These are phyloP conservation scores for Pyrrhoderma noxium DNA, from an alignment of 1,284 basidiomycete species.

Conservation along the genomic window DNA sequence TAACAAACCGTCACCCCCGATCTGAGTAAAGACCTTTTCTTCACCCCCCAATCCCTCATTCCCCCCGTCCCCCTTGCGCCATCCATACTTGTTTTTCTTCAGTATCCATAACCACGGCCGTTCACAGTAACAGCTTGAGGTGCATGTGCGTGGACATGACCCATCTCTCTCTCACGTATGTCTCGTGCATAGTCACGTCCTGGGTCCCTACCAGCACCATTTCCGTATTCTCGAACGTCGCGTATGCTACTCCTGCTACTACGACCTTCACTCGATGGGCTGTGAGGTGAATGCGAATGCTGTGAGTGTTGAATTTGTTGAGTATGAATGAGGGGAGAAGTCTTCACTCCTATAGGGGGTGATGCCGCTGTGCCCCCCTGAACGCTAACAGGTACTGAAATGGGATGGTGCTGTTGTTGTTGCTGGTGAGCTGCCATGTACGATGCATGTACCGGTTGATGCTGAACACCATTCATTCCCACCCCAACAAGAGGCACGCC, in stretches of 20 bases:
- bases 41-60: not conserved
- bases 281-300: conserved; percentile 3
- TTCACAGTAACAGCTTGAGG: conserved; percentile 14
- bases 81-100: no score
- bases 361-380: conserved; percentile 5
- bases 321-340: conserved; percentile 4
- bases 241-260: conserved; percentile 15
- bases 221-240: conserved; percentile 7
- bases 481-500: conserved; percentile 2
- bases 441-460: conserved; percentile 4
- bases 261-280: conserved; percentile 15
- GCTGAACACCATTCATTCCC: conserved; percentile 11
- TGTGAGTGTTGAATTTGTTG: conserved; percentile 4
- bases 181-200: conserved; percentile 11
- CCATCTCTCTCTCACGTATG: conserved; percentile 11
- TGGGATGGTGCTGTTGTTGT: conserved; percentile 16
- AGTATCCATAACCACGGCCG: conserved; percentile 16
- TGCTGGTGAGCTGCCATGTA: conserved; percentile 7
- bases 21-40: not conserved
- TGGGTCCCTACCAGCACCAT: not conserved
- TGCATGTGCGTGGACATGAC: conserved; percentile 11
- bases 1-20: not conserved
- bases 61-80: not conserved
- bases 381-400: conserved; percentile 12
- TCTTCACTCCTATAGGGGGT: conserved; percentile 4